Base-by-base conservation (phyloP, 176 grass and related monocot species). In the Chloris gayana region DNA sequence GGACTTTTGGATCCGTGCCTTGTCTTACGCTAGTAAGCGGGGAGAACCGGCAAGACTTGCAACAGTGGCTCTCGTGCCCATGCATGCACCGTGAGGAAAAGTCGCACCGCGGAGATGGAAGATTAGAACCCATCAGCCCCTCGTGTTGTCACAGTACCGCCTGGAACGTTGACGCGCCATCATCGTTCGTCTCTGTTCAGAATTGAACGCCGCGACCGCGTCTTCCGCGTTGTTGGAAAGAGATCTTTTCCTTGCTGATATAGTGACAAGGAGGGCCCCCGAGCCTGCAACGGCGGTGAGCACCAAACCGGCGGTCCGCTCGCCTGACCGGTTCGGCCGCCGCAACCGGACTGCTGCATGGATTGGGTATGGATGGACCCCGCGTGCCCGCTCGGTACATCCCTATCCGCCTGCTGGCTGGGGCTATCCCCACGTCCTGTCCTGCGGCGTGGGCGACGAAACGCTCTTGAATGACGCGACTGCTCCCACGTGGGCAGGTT, bases 401-500 rank as follows among this genome's bases (percentile, higher is more conserved):
- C 31, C 12, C 54, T 38, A 64, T 51, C 9, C 42, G 18, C 18
- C 51, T 21, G 47, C 47, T 50, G 47, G 47, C n/a, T n/a, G n/a
- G n/a, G n/a, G n/a, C 47, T 50, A 63, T 49, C 5, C 69, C 59
- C 57, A 41, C 11, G n/a, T 53, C 19, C 15, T 15, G 51, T 7
- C 5, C 51, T 24, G 22, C 9, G 56, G 56, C n/a, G 22, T 11
- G n/a, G 54, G 56, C 56, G 25, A 58, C 5, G 15, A 18, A 18
- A 50, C 29, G 1, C 27, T 22, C 41, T 70, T 76, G 6, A 81
- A 62, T 76, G 85, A 66, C 10, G 67, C 58, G 49, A 68, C 60
- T 74, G 68, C 49, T 60, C 72, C 80, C 80, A 88, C 80, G 86
- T 83, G 74, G 74, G 68, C 4, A 68, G 86, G 80, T 59, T 70